Percentiles rank a stretch among this genome's conserved stretches.
phyloP scores from a whole-genome alignment of 768 basidiomycete genomes.

The Rhizopogon roseolus region DNA sequence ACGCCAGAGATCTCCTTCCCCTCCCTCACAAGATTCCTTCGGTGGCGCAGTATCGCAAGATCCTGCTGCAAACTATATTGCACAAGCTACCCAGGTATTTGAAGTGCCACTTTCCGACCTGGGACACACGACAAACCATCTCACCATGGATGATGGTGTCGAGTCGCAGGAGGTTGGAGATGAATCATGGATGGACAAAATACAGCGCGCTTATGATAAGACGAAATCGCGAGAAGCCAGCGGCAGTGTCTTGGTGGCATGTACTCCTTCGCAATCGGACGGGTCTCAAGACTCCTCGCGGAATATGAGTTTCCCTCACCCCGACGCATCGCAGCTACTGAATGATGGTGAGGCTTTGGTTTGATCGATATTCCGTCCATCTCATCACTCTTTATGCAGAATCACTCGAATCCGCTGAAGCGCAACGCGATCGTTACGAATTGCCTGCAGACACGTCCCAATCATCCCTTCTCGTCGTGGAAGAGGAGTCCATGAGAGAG shows the following conservation, averaged over 20 bases:
- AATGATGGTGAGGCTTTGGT: neutral
- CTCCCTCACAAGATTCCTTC: slow-evolving; percentile 59
- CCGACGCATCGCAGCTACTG: neutral
- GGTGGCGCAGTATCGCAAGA: slow-evolving; percentile 47
- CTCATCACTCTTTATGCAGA: neutral
- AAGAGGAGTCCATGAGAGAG: neutral
- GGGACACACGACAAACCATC: slow-evolving; percentile 28
- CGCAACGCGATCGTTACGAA: neutral
- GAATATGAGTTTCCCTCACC: slow-evolving; percentile 26
- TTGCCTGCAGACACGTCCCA: neutral
- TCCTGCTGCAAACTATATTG: slow-evolving; percentile 40
- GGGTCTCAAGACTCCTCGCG: slow-evolving; percentile 16
- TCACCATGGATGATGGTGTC: neutral
- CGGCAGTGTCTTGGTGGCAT: slow-evolving; percentile 38
- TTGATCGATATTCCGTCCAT: neutral
- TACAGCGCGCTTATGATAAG: neutral
- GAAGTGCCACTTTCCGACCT: slow-evolving; percentile 56
- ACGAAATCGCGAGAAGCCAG: slow-evolving; percentile 10
- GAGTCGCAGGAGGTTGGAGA: slow-evolving; percentile 1
- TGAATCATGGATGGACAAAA: slow-evolving; percentile 1
- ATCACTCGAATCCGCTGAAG: neutral
- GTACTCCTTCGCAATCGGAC: slow-evolving; percentile 45
- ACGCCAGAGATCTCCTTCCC: slow-evolving; percentile 31
- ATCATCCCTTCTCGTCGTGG: neutral
- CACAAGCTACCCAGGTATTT: slow-evolving; percentile 42